Evolutionary conservation across 2,329 filamentous ascomycete genomes (phyloP).

Genomic region (Cladosporium austrohemisphaericum): DNA sequence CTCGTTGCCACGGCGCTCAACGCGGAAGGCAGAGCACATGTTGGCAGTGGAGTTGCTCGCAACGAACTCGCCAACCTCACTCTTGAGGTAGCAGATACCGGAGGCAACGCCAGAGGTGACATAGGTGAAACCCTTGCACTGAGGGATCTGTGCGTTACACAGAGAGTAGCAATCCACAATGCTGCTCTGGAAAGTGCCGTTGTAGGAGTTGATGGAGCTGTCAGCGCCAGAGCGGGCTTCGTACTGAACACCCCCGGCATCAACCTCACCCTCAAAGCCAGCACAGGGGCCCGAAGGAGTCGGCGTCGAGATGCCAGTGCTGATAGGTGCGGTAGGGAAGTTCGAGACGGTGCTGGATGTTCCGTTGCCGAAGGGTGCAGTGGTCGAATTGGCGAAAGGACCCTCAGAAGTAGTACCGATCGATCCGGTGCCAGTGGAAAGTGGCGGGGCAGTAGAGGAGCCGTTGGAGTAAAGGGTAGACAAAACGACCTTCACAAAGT

Average conservation of each 20-base stretch:
- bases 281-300: not conserved
- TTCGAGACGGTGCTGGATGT: not conserved
- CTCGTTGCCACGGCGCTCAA: not conserved
- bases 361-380: not conserved
- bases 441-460: not conserved
- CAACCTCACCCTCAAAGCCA: not conserved
- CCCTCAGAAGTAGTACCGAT: not conserved
- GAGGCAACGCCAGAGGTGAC: not conserved
- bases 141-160: not conserved
- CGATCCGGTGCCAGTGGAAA: not conserved
- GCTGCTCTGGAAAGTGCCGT: not conserved
- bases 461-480: not conserved
- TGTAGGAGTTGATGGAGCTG: conserved; percentile 10
- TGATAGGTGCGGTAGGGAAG: not conserved
- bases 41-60: not conserved
- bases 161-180: not conserved
- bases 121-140: conserved; percentile 2
- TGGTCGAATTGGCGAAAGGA: not conserved
- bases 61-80: not conserved
- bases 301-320: not conserved
- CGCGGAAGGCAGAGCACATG: conserved; percentile 2
- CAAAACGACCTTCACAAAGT: not conserved
- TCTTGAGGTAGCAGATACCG: conserved; percentile 1
- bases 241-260: not conserved
- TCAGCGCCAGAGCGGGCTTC: conserved; percentile 5